Evolutionary conservation across 2,329 filamentous ascomycete species (phyloP).

Genomic region (Harringtonia lauricola): DNA sequence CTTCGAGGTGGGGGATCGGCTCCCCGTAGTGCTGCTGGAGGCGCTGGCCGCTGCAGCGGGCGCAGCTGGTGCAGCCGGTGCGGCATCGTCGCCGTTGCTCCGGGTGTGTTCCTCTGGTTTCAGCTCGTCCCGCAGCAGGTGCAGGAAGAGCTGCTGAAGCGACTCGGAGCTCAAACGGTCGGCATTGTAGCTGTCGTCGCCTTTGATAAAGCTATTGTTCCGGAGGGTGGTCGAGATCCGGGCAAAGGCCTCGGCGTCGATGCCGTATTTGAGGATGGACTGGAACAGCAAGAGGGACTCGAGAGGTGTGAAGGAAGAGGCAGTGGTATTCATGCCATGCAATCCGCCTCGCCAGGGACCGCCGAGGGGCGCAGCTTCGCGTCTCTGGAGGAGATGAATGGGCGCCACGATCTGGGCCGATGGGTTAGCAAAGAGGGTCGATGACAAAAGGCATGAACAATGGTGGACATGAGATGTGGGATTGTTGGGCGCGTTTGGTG

Average conservation of each 20-base stretch:
- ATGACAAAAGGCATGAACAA: neutral
- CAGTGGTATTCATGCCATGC: conserved; percentile 22
- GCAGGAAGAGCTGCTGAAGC: conserved; percentile 67
- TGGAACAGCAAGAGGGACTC: conserved; percentile 24
- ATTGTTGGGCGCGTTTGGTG: too few relatives aligned
- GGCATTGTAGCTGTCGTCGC: conserved; percentile 61
- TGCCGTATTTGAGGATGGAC: conserved; percentile 17
- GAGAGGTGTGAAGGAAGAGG: conserved; percentile 20
- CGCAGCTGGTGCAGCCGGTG: neutral
- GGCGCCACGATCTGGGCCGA: conserved; percentile 20
- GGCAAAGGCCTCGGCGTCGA: conserved; percentile 20
- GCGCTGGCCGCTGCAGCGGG: conserved; percentile 17
- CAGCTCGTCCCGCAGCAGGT: conserved; percentile 64
- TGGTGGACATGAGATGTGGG: too few relatives aligned
- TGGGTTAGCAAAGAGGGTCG: too few relatives aligned
- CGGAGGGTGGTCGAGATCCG: conserved; percentile 48
- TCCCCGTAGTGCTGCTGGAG: conserved; percentile 29
- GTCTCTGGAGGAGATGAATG: conserved; percentile 22
- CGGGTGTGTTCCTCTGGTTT: conserved; percentile 33
- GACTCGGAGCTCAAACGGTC: conserved; percentile 65
- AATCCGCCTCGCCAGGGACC: conserved; percentile 21
- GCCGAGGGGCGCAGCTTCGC: conserved; percentile 20
- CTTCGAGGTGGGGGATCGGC: conserved; percentile 38
- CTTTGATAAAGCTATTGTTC: conserved; percentile 61
- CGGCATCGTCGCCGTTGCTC: conserved; percentile 17